Evolutionary conservation across 2,329 filamentous ascomycete species (phyloP).

Genomic region (Diaporthe sp.): DNA sequence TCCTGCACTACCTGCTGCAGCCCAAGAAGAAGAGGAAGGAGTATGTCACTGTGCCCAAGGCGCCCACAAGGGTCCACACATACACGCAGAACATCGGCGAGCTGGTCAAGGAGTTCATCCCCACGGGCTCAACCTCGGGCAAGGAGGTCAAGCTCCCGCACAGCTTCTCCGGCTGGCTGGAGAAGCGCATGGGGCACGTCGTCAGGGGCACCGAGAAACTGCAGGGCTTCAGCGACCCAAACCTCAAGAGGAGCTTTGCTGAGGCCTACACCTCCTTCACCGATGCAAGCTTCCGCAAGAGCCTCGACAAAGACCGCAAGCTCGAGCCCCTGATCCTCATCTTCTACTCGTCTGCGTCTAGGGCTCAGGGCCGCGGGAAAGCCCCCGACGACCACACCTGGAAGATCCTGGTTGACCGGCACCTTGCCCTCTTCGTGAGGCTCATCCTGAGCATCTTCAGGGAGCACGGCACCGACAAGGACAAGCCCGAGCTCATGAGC

Average conservation of each 20-base stretch:
- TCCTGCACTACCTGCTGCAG: constrained; percentile 92
- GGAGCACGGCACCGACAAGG: constrained; percentile 86
- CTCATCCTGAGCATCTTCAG: constrained; percentile 84
- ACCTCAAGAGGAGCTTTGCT: constrained; percentile 93
- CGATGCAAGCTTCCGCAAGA: constrained; percentile 87
- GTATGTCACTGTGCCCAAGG: constrained; percentile 78
- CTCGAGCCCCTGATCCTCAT: constrained; percentile 94
- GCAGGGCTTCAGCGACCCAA: constrained; percentile 90
- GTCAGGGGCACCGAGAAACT: constrained; percentile 85
- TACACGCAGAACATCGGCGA: constrained; percentile 77
- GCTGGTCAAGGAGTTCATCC: constrained; percentile 86
- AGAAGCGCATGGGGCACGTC: constrained; percentile 84
- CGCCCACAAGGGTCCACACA: constrained; percentile 72
- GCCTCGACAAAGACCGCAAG: constrained; percentile 92
- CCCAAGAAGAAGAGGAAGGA: constrained; percentile 91
- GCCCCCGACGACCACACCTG: constrained; percentile 84
- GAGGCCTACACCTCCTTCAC: constrained; percentile 95
- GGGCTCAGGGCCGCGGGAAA: constrained; percentile 83
- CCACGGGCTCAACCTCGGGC: constrained; percentile 51
- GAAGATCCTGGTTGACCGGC: constrained; percentile 92
- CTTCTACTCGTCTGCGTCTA: constrained; percentile 95
- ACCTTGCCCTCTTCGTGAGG: constrained; percentile 94
- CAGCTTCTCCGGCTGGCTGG: constrained; percentile 63
- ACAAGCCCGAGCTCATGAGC: constrained; percentile 85
- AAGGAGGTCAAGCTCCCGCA: constrained; percentile 69